Evolutionary conservation across 129 eudicot genomes (phyloP).

Genomic region (Calendula officinalis): DNA sequence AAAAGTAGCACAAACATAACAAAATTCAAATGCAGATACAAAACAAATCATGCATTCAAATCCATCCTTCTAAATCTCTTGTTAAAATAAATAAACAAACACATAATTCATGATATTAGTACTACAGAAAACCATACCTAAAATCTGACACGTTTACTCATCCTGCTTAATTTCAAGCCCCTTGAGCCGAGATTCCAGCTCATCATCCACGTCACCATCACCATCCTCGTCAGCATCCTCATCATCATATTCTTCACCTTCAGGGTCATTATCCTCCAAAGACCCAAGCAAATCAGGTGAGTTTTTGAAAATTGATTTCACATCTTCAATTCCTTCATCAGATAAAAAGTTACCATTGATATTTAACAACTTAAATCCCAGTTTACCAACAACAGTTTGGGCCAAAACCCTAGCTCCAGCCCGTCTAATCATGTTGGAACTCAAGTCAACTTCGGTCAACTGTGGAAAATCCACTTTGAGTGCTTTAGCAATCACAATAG

Average conservation of each 20-base stretch:
- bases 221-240: constrained; percentile 41
- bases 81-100: not conserved
- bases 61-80: not conserved
- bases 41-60: constrained; percentile 16
- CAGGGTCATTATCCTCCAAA: constrained; percentile 79
- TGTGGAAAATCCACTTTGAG: constrained; percentile 51
- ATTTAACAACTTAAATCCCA: constrained; percentile 54
- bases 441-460: constrained; percentile 69
- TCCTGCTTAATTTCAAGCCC: constrained; percentile 56
- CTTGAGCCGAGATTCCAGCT: constrained; percentile 53
- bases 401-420: constrained; percentile 79
- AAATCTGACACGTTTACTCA: constrained; percentile 23
- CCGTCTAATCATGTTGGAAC: constrained; percentile 54
- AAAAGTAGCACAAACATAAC: not conserved
- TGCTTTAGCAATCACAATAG: constrained; percentile 54
- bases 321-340: constrained; percentile 81
- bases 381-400: constrained; percentile 51
- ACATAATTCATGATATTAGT: not conserved
- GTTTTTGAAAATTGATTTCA: constrained; percentile 47
- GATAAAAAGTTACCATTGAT: constrained; percentile 70
- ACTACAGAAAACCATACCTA: not conserved
- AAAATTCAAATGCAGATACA: constrained; percentile 20
- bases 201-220: constrained; percentile 35
- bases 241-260: constrained; percentile 57
- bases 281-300: constrained; percentile 51